Conservation (phyloP, 257 asterid genomes). For the Cordia subcordata region DNA sequence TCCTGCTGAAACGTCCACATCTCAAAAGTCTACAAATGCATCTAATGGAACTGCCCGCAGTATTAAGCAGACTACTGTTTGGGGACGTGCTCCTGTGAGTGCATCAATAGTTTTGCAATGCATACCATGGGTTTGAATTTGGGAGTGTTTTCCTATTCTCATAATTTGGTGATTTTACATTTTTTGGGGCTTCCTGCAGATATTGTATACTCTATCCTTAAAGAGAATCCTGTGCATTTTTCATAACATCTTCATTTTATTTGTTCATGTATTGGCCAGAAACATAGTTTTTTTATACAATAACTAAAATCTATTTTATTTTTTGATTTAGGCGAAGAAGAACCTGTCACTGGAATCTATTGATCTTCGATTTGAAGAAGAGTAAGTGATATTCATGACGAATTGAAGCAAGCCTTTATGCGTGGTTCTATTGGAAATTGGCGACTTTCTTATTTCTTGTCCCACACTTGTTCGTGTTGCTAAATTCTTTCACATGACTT, state of each 20-base stretch:
- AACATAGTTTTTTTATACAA: neutral
- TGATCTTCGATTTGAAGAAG: conserved; percentile 56
- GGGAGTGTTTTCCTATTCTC: neutral
- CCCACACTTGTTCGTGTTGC: too few species aligned
- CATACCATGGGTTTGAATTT: neutral
- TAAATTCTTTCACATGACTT: neutral
- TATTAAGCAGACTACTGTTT: conserved; percentile 39
- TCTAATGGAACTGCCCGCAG: conserved; percentile 38
- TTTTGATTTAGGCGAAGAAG: conserved; percentile 69
- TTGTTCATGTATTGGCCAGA: neutral
- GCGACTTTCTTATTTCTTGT: neutral
- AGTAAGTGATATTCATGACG: conserved; percentile 54
- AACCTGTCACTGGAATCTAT: conserved; percentile 83
- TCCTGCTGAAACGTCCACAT: conserved; percentile 32
- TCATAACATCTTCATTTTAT: conserved; percentile 7
- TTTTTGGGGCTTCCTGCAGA: too few species aligned
- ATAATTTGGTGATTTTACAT: neutral
- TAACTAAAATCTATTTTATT: conserved; percentile 12
- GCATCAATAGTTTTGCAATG: conserved; percentile 3
- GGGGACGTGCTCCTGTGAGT: conserved; percentile 88
- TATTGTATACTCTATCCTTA: too few species aligned
- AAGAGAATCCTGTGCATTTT: neutral
- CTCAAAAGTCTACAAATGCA: conserved; percentile 27
- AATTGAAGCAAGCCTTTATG: too few species aligned
- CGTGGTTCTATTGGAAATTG: neutral